Conservation (phyloP, 2,329 filamentous ascomycete species). For the Xylaria sp. region DNA sequence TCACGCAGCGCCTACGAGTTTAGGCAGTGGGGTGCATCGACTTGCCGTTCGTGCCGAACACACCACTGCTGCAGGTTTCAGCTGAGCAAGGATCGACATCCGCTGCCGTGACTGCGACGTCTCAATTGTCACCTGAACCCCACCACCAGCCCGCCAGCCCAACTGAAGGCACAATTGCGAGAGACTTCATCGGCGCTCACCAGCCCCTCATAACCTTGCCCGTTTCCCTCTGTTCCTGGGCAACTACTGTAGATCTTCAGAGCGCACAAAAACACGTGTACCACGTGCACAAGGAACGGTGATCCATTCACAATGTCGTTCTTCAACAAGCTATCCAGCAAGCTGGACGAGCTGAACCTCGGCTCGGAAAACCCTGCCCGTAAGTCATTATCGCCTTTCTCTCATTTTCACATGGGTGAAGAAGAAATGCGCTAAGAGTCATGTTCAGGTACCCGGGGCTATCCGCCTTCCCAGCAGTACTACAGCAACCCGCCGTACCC, state of each 20-base stretch:
- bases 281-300: no score
- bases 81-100: slow-evolving; percentile 14
- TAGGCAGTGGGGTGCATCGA: no score
- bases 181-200: no score
- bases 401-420: neutral
- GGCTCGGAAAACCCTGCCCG: slow-evolving; percentile 31
- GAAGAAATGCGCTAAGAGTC: neutral
- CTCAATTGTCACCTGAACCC: neutral
- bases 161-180: no score
- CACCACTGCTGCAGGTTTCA: slow-evolving; percentile 13
- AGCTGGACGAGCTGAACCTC: slow-evolving; percentile 36
- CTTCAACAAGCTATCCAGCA: slow-evolving; percentile 35
- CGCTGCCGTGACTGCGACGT: slow-evolving; percentile 3
- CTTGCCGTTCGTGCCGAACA: neutral
- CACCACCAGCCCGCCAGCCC: slow-evolving; percentile 2
- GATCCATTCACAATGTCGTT: slow-evolving; percentile 32
- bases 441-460: slow-evolving; percentile 25
- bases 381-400: slow-evolving; percentile 12
- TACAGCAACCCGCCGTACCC: slow-evolving; percentile 12
- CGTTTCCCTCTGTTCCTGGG: neutral
- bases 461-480: slow-evolving; percentile 31
- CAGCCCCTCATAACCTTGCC: neutral
- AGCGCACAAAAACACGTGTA: neutral
- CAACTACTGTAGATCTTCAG: neutral
- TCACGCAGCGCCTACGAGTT: no score